Conservation (phyloP, 78 protist genomes). For the Thecamonas trahens region DNA sequence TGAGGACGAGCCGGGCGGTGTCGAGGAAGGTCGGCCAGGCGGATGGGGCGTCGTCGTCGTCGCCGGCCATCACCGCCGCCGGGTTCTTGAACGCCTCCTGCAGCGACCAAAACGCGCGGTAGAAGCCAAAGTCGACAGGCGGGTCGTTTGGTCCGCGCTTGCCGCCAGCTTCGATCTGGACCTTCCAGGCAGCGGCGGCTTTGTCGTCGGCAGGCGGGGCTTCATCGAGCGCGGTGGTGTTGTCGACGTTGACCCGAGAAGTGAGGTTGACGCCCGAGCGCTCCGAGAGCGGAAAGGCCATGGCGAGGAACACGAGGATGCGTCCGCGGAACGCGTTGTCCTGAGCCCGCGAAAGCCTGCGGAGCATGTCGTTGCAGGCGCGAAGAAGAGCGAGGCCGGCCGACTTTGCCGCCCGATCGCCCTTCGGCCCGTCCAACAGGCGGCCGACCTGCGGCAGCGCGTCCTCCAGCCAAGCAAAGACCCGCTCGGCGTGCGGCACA, state of each 20-base stretch:
- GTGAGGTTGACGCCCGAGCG: constrained; percentile 8
- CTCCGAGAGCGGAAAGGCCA: constrained; percentile 11
- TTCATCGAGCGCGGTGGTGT: background rate
- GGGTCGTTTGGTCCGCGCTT: background rate
- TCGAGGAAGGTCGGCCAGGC: background rate
- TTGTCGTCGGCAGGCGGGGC: background rate
- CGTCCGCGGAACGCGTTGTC: constrained; percentile 18
- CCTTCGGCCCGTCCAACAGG: too few species aligned
- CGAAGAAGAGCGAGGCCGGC: background rate
- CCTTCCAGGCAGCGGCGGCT: background rate
- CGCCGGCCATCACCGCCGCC: background rate
- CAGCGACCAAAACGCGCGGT: background rate
- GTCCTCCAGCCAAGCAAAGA: too few species aligned
- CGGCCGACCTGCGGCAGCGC: too few species aligned
- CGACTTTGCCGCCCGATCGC: too few species aligned
- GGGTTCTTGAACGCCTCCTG: background rate
- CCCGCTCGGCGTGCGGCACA: too few species aligned
- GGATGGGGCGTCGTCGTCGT: background rate
- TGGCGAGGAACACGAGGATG: constrained; percentile 4
- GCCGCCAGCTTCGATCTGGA: background rate
- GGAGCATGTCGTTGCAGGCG: constrained; percentile 11
- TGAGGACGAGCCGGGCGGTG: background rate
- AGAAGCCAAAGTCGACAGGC: background rate
- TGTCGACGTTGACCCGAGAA: background rate
- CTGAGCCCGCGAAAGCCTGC: constrained; percentile 6